Base-by-base conservation (phyloP, 805 yeast genomes). In the Lipomyces yamanashiensis region DNA sequence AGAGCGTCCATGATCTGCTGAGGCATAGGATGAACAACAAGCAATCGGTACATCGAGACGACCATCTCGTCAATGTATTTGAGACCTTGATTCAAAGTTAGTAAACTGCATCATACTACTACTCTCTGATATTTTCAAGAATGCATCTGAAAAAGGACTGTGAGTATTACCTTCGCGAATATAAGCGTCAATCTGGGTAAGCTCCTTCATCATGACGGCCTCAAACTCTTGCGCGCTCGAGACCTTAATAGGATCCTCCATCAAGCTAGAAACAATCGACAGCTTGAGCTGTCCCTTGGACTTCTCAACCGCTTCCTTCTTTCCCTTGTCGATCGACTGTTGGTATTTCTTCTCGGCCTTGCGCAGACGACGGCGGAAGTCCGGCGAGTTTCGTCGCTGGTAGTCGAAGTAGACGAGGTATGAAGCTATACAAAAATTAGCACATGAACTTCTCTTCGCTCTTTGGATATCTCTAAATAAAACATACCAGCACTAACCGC, bases 391-490 rank as follows among this genome's bases (percentile, higher is more conserved):
- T 79, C 98, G 89, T 79, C 99, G 90, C 78, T 84, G 83, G 81
- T 92, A 89, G 79, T 95, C 99, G 74, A 96, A 96, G 80, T 90
- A 95, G 44, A 85, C 80, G 61, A 93, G 90, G 78, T 95, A 93
- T 17, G 78, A 70, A 23, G 77, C 77, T 74, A 51, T 7, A 28
- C 12, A 15, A 15, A 7, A 36, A 17, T 39, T 19, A 21, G 39
- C 23, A 28, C 28, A 53, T 17, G 3, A 33, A 15, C 28, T 8
- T 8, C 9, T 19, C 4, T 17, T 10, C 19, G 40, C 6, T 34
- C n/a, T 15, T 12, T 13, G 1, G 15, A 36, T 36, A 39, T 49
- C 19, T 13, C 9, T 17, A 3, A 23, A 4, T 2, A 6, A 3
- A 37, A 23, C 61, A 12, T 51, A 63, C 67, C 54, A 1, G 62